Base-by-base conservation (phyloP, 139 green algal species). In the Trebouxia sp. region DNA sequence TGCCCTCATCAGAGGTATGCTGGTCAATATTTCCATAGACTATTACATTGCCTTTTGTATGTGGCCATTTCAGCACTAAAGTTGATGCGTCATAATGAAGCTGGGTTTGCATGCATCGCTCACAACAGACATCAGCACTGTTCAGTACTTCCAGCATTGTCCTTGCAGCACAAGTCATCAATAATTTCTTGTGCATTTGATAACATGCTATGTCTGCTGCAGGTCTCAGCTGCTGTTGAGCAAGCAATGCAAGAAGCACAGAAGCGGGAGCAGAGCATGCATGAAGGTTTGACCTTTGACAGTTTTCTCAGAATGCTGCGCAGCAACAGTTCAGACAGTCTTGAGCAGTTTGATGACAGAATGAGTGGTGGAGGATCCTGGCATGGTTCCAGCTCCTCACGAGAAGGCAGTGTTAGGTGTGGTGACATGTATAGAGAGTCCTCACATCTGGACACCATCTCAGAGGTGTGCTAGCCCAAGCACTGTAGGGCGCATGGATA, bases 331-430 rank as follows among this genome's bases (percentile, higher is more conserved):
- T 38, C 47, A 28, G 86, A 90, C 83, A 84, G 75, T 39, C 78
- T 90, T 56, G 86, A 90, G 17, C 76, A 89, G 80, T 89, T 83
- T 39, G 85, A 89, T 48, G 85, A 89, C 76, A 70, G 85, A 45
- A 66, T 85, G 30, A 76, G 72, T 17, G 66, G 51, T 30, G 56
- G 48, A 24, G 79, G 82, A 11, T 76, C 81, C 42, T 72, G n/a
- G 35, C 62, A 72, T 41, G 62, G 62, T 7, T 12, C 62, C 15
- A 72, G 62, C 20, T 35, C 62, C n/a, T 72, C 28, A 35, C n/a
- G 28, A 6, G 37, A 72, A 15, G 47, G 47, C 47, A 72, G 62
- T 15, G 62, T 72, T 17, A 72, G 62, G 20, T 72, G 62, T 45
- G 62, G 62, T 72, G 62, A 72, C 12, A 45, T 45, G 62, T 72